phyloP scores from a whole-genome alignment of 148 eudicot species.

The Heliamphora exappendiculata region DNA sequence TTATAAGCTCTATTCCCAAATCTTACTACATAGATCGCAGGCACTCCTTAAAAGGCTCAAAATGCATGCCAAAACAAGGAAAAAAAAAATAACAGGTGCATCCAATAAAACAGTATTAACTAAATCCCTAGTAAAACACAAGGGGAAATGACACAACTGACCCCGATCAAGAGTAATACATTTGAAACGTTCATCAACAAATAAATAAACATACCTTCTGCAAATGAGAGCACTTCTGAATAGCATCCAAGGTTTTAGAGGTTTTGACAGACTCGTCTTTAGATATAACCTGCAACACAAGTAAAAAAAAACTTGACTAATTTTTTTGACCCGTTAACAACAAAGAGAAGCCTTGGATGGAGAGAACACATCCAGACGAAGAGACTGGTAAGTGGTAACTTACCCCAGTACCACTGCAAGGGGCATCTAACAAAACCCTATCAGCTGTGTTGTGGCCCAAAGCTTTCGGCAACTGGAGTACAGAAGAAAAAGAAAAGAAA shows the following conservation, averaged over 20 bases:
- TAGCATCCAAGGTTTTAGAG: constrained; percentile 62
- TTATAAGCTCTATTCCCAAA: too few species aligned
- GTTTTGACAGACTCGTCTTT: constrained; percentile 96
- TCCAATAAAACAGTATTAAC: background rate
- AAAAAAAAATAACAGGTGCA: background rate
- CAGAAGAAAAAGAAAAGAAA: constrained; percentile 7
- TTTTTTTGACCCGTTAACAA: background rate
- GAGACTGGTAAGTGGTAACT: constrained; percentile 5
- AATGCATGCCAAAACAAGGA: background rate
- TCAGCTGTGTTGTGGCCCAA: constrained; percentile 77
- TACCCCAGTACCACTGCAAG: constrained; percentile 99
- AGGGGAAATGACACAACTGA: background rate
- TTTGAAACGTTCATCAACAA: background rate
- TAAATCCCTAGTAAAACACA: background rate
- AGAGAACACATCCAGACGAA: background rate
- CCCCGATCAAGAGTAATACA: background rate
- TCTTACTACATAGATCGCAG: too few species aligned
- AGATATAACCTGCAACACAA: constrained; percentile 68
- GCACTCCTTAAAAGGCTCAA: background rate
- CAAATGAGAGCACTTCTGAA: constrained; percentile 65
- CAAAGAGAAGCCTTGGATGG: background rate
- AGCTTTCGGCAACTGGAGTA: constrained; percentile 74
- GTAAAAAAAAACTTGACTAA: background rate
- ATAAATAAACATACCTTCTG: constrained; percentile 54
- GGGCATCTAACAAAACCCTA: constrained; percentile 89